Percentiles rank a stretch among this genome's conserved stretches.
Conservation (phyloP, 441 rosid genomes). For the Brassica hybrid region DNA sequence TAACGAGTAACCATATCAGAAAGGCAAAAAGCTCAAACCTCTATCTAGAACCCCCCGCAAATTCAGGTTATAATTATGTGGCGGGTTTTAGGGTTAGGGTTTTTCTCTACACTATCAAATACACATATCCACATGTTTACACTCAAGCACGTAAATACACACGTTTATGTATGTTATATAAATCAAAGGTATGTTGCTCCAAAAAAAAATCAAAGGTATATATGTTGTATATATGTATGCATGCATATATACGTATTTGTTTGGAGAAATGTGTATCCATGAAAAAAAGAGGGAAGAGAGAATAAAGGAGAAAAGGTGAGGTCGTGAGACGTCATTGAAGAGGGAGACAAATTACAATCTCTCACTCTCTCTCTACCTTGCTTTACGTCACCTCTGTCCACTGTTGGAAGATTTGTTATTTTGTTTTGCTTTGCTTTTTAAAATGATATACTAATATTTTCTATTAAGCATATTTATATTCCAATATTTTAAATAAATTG, state of each 20-base stretch:
- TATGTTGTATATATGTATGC: neutral
- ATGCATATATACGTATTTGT: neutral
- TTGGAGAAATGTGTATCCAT: slow-evolving; percentile 21
- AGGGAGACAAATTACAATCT: slow-evolving; percentile 45
- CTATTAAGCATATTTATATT: slow-evolving; percentile 1
- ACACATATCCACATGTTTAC: neutral
- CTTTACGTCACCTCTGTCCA: slow-evolving; percentile 44
- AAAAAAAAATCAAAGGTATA: too few relatives aligned
- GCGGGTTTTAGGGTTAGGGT: slow-evolving; percentile 35
- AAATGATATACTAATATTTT: neutral
- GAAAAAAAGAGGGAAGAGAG: slow-evolving; percentile 14
- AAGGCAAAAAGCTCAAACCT: neutral
- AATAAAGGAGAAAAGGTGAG: slow-evolving; percentile 44
- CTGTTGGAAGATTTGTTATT: slow-evolving; percentile 40
- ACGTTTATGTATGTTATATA: neutral
- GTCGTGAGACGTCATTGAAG: slow-evolving; percentile 44
- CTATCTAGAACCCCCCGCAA: slow-evolving; percentile 8
- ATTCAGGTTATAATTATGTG: slow-evolving; percentile 1
- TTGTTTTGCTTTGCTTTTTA: slow-evolving; percentile 28
- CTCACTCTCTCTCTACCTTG: slow-evolving; percentile 33
- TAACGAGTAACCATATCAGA: neutral
- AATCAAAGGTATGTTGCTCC: too few relatives aligned
- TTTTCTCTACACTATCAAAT: slow-evolving; percentile 19
- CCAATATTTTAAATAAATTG: neutral
- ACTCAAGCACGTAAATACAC: slow-evolving; percentile 17